phyloP scores from a whole-genome alignment of 805 yeast species.

The Spathaspora boniae region DNA sequence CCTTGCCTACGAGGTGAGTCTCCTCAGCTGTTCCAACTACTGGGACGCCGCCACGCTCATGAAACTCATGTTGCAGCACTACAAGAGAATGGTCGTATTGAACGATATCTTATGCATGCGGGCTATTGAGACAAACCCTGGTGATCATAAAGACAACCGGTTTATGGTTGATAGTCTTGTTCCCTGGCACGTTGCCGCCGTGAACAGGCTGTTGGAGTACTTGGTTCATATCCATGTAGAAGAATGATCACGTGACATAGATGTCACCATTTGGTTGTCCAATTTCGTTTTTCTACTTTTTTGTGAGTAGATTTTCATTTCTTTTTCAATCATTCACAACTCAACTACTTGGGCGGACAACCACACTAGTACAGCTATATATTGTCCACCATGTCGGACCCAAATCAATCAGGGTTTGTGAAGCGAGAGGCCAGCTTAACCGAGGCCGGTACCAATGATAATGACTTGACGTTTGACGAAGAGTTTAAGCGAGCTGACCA shows the following conservation, averaged over 20 bases:
- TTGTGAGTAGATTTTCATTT: no score
- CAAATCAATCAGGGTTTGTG: conserved; percentile 7
- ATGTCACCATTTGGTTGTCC: no score
- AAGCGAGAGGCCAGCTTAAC: conserved; percentile 4
- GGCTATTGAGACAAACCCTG: conserved; percentile 10
- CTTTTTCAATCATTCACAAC: background rate
- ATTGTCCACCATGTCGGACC: background rate
- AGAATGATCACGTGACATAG: conserved; percentile 15
- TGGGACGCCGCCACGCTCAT: conserved; percentile 55
- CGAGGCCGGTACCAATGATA: conserved; percentile 2
- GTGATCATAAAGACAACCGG: conserved; percentile 6
- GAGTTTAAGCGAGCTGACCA: conserved; percentile 10
- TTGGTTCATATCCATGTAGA: conserved; percentile 57
- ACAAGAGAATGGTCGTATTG: conserved; percentile 51
- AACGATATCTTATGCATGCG: conserved; percentile 36
- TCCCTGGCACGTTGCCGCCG: conserved; percentile 76
- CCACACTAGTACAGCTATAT: background rate
- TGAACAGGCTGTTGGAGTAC: conserved; percentile 55
- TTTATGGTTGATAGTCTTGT: conserved; percentile 33
- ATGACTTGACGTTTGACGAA: conserved; percentile 12
- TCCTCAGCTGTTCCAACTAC: conserved; percentile 70
- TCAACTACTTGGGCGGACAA: background rate
- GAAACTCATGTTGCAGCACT: conserved; percentile 56
- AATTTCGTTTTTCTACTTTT: no score
- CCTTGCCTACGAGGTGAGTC: conserved; percentile 56